Conservation (phyloP, 1,139 yeast species). For the Pichia sp. region DNA sequence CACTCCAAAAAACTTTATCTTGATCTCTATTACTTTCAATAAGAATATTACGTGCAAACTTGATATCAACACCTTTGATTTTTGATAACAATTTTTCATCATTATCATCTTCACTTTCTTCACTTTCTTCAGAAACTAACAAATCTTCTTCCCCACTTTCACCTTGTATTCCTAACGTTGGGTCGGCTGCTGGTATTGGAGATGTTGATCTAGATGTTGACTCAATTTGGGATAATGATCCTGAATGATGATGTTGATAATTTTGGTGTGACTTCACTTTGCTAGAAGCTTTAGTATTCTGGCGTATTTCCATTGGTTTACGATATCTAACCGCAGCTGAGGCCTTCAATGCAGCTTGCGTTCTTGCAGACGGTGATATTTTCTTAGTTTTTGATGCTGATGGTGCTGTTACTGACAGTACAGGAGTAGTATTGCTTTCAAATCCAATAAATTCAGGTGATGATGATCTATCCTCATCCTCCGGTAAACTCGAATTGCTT, state of each 20-base stretch:
- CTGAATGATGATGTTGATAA: background rate
- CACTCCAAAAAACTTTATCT: constrained; percentile 95
- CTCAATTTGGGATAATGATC: background rate
- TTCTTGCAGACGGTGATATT: constrained; percentile 23
- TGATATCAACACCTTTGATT: constrained; percentile 41
- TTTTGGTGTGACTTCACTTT: constrained; percentile 1
- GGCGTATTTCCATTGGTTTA: constrained; percentile 13
- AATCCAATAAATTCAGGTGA: background rate
- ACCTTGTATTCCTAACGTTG: background rate
- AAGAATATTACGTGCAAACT: constrained; percentile 59
- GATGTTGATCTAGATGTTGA: background rate
- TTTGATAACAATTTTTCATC: constrained; percentile 52
- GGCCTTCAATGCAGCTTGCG: constrained; percentile 27
- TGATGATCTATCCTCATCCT: background rate
- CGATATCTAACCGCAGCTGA: constrained; percentile 29
- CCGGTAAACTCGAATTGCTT: background rate
- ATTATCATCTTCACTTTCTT: constrained; percentile 27
- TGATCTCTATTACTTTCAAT: constrained; percentile 91
- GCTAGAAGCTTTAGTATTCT: constrained; percentile 2
- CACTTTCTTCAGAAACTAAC: background rate
- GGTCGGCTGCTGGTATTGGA: background rate
- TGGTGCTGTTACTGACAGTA: background rate
- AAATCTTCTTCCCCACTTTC: background rate
- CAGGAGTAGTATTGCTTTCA: background rate
- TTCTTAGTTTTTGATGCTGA: background rate